These are phyloP conservation scores for Aspergillus oerlinghausenensis DNA, from an alignment of 2,329 filamentous ascomycete genomes.

Conservation along the genomic window DNA sequence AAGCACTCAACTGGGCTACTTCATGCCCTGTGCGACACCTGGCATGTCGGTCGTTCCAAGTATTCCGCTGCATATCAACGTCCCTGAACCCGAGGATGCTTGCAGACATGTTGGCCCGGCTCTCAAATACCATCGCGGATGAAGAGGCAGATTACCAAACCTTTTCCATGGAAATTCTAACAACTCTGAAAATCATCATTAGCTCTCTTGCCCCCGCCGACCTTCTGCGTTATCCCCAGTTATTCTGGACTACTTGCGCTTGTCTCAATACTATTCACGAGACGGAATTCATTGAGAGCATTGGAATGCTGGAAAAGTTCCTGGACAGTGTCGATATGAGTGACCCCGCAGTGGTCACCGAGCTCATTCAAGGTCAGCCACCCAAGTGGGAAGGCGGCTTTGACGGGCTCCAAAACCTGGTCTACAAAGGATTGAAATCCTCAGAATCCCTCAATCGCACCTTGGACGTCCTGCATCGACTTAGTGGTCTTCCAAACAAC, in stretches of 20 bases:
- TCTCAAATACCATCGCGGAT: constrained; percentile 96
- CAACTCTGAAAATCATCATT: constrained; percentile 88
- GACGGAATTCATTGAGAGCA: constrained; percentile 83
- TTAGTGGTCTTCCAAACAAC: constrained; percentile 75
- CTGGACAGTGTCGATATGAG: constrained; percentile 78
- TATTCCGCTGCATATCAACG: constrained; percentile 90
- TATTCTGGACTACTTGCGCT: constrained; percentile 97
- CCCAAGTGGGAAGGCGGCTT: constrained; percentile 84
- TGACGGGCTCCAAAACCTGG: constrained; percentile 75
- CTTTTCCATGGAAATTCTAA: constrained; percentile 96
- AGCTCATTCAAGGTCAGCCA: constrained; percentile 74
- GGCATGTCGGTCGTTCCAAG: constrained; percentile 93
- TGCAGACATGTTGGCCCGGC: constrained; percentile 88
- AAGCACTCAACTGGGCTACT: constrained; percentile 91
- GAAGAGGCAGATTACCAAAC: constrained; percentile 92
- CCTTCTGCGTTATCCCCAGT: constrained; percentile 82
- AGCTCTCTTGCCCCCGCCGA: constrained; percentile 74
- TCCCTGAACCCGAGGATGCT: constrained; percentile 90
- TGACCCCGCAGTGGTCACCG: constrained; percentile 61
- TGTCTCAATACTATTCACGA: constrained; percentile 97
- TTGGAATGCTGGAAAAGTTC: constrained; percentile 86
- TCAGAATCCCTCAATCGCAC: constrained; percentile 75
- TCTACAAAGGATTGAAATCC: constrained; percentile 90
- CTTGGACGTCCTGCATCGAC: constrained; percentile 69
- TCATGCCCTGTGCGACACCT: constrained; percentile 93